Evolutionary conservation across 345 rosid species (phyloP), one percentile per base, ranked within the genome.

Genomic region (Cochlearia excelsa): DNA sequence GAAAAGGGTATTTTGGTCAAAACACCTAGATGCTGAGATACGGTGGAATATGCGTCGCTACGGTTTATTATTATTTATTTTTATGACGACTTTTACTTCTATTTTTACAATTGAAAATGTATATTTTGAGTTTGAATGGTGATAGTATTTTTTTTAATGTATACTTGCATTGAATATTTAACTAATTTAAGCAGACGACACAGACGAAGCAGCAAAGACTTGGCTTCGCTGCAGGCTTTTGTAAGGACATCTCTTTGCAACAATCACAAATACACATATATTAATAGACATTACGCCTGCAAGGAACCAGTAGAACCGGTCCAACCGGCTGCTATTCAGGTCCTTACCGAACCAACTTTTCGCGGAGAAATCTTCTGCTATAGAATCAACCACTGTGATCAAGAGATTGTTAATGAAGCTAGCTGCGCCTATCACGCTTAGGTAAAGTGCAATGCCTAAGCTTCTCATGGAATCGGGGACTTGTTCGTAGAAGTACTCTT

Each of bases 381-480:
- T 4, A 16, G 61, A 71, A 75, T 84, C 90, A 31, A 75, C 72
- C 0, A 65, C 31, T 3, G 89, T 84, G 68, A 93, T 93, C 52
- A 93, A 38, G 8, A 85, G 33, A 51, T 94, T 88, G 70, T 95
- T 93, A 0, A 83, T 63, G 70, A 93, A 93, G 67, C 73, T 93
- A 30, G 82, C 82, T 0, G 85, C 85, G 2, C 97, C 98, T 2
- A 88, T 42, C 46, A 86, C 95, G 39, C 98, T 86, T 1, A 88
- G 78, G 77, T 88, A 92, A 27, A 88, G 76, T 4, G 98, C 98
- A 43, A 92, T 88, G 40, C 98, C 98, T 65, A 92, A 57, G 71
- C 94, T 92, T 69, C 98, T 74, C 98, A 92, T 92, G 0, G 91
- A 79, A 71, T 92, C 97, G 0, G 98, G 97, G 35, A 92, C 98